Evolutionary conservation across 2,329 filamentous ascomycete species (phyloP), one percentile per base, ranked within the genome.

Genomic region (Alternaria postmessia): DNA sequence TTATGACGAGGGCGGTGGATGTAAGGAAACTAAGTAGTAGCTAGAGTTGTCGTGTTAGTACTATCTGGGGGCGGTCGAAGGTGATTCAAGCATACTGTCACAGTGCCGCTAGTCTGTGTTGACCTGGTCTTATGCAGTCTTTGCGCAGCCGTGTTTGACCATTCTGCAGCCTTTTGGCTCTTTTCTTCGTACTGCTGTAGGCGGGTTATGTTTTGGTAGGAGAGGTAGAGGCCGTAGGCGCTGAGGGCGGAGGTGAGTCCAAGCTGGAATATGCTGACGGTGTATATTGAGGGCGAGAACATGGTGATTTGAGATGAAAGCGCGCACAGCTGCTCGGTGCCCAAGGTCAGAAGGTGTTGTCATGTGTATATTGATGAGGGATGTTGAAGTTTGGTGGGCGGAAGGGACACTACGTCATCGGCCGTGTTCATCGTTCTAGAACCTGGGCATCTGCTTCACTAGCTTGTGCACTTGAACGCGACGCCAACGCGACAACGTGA

Each of bases 91-190:
- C 67, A 14, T 67, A 80, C 78, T 2, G 71, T 64, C 1, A 79
- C 44, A 0, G 75, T 75, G 2, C 71, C 75, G 43, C 68, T 72
- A 1, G 70, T 67, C 56, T 80, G 77, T 16, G 78, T 80, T 0
- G 72, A 70, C 22, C 76, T 56, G 7, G 78, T 79, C 61, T 75
- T 78, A 41, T 67, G 64, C 41, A 80, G 62, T 7, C 75, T 67
- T 20, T 76, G 58, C 0, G 74, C 75, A 0, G 73, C 77, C 0
- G 69, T 75, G 28, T 68, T 68, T 2, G 73, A 77, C 70, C 73
- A 79, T 64, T 79, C 68, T 46, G 78, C 78, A 1, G 76, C 77
- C 44, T 75, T 77, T 39, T 79, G 68, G 46, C 69, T 69, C 44
- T 71, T 61, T n/a, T 63, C 34, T 48, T 80, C 78, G 64, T 78